Percentiles rank a stretch among this genome's conserved stretches.
These are phyloP conservation scores for Gossypium davidsonii DNA, from an alignment of 441 rosid genomes.

Conservation along the genomic window DNA sequence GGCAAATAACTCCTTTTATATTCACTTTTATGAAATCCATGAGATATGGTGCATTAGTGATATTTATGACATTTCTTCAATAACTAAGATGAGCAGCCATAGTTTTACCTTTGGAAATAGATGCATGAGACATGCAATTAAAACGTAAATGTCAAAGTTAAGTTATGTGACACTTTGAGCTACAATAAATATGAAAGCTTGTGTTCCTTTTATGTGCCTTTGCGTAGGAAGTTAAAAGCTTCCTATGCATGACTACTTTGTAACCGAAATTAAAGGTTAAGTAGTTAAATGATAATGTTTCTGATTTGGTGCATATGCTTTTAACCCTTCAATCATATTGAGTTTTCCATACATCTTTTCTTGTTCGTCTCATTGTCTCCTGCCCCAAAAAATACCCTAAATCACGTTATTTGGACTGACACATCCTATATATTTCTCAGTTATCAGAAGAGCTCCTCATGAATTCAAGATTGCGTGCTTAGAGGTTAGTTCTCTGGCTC, in stretches of 20 bases:
- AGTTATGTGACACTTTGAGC: neutral
- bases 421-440: conserved; percentile 31
- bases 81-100: neutral
- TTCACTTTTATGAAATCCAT: too few relatives aligned
- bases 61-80: neutral
- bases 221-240: neutral
- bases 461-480: conserved; percentile 98
- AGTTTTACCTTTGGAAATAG: neutral
- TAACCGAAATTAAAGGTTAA: neutral
- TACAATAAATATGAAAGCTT: neutral
- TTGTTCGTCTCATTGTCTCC: neutral
- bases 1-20: neutral
- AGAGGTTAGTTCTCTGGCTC: conserved; percentile 59
- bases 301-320: neutral
- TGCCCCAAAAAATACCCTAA: neutral
- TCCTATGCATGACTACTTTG: neutral
- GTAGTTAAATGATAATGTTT: neutral
- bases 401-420: conserved; percentile 16
- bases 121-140: neutral
- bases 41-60: too few relatives aligned
- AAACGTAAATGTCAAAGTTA: neutral
- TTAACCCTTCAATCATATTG: neutral
- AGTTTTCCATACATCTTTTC: neutral
- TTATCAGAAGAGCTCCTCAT: conserved; percentile 96
- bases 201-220: neutral